Base-by-base conservation (phyloP, 2,329 filamentous ascomycete species). In the Gnomoniopsis smithogilvyi region DNA sequence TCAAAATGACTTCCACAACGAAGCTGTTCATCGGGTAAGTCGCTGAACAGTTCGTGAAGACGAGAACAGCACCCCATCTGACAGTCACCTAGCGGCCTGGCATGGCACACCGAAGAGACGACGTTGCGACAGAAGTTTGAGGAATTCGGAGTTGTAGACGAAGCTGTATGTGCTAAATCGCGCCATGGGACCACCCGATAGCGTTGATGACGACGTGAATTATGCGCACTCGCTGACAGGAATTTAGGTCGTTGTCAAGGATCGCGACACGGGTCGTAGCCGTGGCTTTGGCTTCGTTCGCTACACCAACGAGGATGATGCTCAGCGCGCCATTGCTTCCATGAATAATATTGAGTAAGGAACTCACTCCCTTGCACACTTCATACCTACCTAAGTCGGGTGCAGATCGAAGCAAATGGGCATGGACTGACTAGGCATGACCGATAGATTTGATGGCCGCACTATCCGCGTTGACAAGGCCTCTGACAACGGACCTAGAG, bases 211-310 rank as follows among this genome's bases (percentile, higher is more conserved):
- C 43, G 17, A 21, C 43, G 34, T 8, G 8, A 10, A 22, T n/a
- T 36, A 11, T 26, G 19, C 21, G 3, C 10, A 22, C 30, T 55
- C 26, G 22, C 57, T 59, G 47, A 59, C 47, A 17, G 46, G 26
- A 41, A 24, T 6, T 51, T 70, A 98, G 94, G 91, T 96, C 64
- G 94, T 99, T 67, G 93, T 98, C 69, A 98, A 96, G 80, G 94
- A 99, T 76, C 91, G 93, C 70, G 94, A 98, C 73, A 97, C 94
- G 70, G 91, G 92, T 69, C 92, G 94, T 74, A 97, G 93, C 82
- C 91, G 95, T 74, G 95, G 95, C 62, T 99, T 98, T 74, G 95
- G 95, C 51, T 98, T 98, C 74, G 94, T 99, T 64, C 90, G 93
- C 68, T 99, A 94, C 77, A 78, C 85, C 54, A 85, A 86, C 65